Conservation (phyloP, 73 alveolate species). For the Paramecium bursaria region DNA sequence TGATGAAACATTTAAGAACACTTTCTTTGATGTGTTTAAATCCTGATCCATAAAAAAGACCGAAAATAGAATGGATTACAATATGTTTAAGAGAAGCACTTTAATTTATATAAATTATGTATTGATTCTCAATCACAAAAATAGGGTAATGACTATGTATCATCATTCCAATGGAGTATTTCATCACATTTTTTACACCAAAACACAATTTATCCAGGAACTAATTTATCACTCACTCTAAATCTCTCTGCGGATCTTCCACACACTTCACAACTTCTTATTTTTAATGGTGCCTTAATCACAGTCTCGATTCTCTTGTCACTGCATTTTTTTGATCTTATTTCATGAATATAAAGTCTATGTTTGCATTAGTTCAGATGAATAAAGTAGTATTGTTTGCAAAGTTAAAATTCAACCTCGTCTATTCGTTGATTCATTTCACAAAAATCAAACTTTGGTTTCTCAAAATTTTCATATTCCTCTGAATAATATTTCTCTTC, state of each 20-base stretch:
- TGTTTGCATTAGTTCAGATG: conserved; percentile 40
- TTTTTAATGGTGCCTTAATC: conserved; percentile 38
- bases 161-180: conserved; percentile 5
- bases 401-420: not conserved
- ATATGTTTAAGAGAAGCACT: not conserved
- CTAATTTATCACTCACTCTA: not conserved
- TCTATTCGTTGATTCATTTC: not conserved
- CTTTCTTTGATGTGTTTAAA: not conserved
- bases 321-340: conserved; percentile 1
- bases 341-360: conserved; percentile 7
- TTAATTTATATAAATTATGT: conserved; percentile 3
- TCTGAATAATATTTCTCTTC: conserved; percentile 21
- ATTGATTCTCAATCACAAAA: conserved; percentile 43
- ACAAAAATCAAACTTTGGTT: not conserved
- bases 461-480: conserved; percentile 1
- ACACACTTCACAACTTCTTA: conserved; percentile 41
- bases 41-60: conserved; percentile 17
- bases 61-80: conserved; percentile 11
- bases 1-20: conserved; percentile 11
- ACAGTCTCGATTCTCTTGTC: conserved; percentile 14
- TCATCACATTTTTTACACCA: conserved; percentile 47
- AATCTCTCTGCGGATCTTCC: conserved; percentile 52
- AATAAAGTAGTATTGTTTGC: conserved; percentile 17
- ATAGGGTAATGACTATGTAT: not conserved
- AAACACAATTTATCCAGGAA: conserved; percentile 16